phyloP scores from a whole-genome alignment of 495 filamentous ascomycete genomes.

The Hypomontagnella monticulosa region DNA sequence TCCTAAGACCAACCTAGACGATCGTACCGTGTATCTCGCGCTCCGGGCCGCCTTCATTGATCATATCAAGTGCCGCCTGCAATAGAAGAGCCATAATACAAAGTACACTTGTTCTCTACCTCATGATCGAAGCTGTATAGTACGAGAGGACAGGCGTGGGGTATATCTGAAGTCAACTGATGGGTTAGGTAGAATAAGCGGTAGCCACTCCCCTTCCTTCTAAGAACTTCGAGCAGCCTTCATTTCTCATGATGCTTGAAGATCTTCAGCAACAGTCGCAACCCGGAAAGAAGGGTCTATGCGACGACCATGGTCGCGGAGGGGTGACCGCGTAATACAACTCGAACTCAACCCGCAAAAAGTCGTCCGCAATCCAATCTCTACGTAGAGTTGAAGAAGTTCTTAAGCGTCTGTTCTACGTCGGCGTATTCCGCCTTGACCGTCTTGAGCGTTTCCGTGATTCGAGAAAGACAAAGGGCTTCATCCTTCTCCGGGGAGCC shows the following conservation, averaged over 20 bases:
- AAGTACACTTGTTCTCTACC: conserved; percentile 42
- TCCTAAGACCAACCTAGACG: conserved; percentile 29
- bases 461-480: conserved; percentile 70
- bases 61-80: conserved; percentile 25
- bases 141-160: conserved; percentile 38
- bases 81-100: conserved; percentile 37
- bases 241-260: conserved; percentile 47
- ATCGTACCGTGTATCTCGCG: conserved; percentile 28
- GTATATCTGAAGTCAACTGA: conserved; percentile 44
- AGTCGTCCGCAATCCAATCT: conserved; percentile 11
- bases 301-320: conserved; percentile 30
- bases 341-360: conserved; percentile 23
- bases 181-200: conserved; percentile 31
- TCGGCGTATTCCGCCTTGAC: conserved; percentile 82
- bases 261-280: conserved; percentile 19
- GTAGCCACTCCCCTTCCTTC: conserved; percentile 35
- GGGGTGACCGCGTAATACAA: conserved; percentile 24
- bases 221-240: conserved; percentile 41
- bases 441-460: conserved; percentile 71
- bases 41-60: conserved; percentile 27
- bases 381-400: conserved; percentile 68
- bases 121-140: conserved; percentile 30
- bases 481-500: conserved; percentile 73
- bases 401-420: conserved; percentile 74
- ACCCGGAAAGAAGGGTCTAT: conserved; percentile 17